Conservation (phyloP, 345 rosid genomes). For the Citrus inodora region DNA sequence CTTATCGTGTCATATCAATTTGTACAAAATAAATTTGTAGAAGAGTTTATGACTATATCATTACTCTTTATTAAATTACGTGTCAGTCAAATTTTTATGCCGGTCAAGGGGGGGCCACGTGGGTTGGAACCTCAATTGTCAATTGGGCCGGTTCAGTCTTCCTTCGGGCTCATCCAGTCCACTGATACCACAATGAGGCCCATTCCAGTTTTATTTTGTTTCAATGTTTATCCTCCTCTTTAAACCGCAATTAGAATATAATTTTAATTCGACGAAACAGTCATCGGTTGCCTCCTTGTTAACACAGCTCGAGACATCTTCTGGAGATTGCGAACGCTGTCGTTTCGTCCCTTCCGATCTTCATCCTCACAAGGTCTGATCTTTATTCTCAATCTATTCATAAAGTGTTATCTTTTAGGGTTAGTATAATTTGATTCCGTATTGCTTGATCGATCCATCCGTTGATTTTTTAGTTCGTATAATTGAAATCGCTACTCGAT, state of each 20-base stretch:
- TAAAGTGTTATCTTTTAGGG: not conserved
- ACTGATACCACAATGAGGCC: not conserved
- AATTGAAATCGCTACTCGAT: not conserved
- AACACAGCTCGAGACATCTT: not conserved
- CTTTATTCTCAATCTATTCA: not conserved
- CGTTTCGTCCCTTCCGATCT: not conserved
- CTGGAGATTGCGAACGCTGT: not conserved
- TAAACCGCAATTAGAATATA: not conserved
- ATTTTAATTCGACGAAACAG: not conserved
- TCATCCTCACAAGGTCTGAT: not conserved
- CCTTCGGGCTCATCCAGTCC: not conserved
- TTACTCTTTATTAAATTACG: no score
- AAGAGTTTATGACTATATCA: no score
- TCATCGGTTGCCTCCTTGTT: not conserved
- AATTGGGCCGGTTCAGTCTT: not conserved
- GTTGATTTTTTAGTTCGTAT: not conserved
- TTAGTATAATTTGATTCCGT: not conserved
- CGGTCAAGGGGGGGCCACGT: no score
- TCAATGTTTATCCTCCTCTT: not conserved
- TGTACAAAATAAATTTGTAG: no score
- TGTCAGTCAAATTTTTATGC: no score
- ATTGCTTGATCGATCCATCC: not conserved
- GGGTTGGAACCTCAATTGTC: no score
- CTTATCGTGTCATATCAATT: no score
- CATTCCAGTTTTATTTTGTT: not conserved